Evolutionary conservation across 2,329 filamentous ascomycete species (phyloP), one percentile per base, ranked within the genome.

Genomic region (Ophiostoma piceae): DNA sequence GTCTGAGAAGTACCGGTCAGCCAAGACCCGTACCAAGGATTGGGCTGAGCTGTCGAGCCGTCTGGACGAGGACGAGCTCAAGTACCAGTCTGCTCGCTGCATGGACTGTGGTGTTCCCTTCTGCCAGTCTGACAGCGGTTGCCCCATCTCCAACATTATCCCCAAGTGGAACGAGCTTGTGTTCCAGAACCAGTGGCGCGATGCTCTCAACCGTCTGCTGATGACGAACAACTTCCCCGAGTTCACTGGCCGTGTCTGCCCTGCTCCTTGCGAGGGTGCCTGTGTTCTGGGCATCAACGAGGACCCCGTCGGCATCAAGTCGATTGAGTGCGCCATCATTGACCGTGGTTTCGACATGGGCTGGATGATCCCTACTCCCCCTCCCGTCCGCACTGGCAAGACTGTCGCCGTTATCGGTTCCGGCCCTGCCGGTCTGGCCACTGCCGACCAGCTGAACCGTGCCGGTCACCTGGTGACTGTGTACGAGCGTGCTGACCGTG

Each of bases 161-260:
- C 94, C 94, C 70, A 97, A 97, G 75, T 97, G 92, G 92, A 97
- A 96, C 70, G 93, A 97, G 72, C 73, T 97, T 9, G 87, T 96
- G 0, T 88, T 88, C 77, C 83, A 88, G 68, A 85, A 87, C 66
- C 89, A 96, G 73, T 98, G 94, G 94, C 87, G 89, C 75, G 94
- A 97, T 80, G 94, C 94, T 32, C 87, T 97, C 3, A 94, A 97
- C 80, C 88, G 92, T 71, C 85, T 98, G 12, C 84, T 97, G 69
- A 94, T 96, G 91, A 97, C 94, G 74, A 97, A 98, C 84, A 97
- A 97, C 82, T 97, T 98, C 85, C 94, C 94, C 3, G 94, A 98
- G 78, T 97, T 97, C 80, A 98, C 94, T 75, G 94, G 94, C 70
- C 94, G 94, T 83, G 94, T 97, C 71, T 98, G 94, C 80, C 94